A percentile compares a stretch with the other conserved stretches of the same genome.
phyloP scores from a whole-genome alignment of 768 basidiomycete species.

The Pleurotus tuoliensis region DNA sequence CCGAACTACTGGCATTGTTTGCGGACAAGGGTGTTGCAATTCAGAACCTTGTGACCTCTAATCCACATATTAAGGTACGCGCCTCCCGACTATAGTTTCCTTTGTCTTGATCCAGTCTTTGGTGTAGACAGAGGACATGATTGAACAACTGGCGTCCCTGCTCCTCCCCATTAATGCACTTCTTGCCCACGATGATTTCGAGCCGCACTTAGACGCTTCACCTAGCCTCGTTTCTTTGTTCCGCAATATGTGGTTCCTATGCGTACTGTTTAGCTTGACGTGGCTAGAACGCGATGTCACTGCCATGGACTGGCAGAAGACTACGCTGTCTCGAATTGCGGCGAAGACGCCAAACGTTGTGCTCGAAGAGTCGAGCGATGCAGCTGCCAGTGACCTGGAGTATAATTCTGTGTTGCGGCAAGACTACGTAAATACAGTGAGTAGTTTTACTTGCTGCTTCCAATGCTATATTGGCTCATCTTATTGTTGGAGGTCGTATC shows the following conservation, averaged over 20 bases:
- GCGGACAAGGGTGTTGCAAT: constrained; percentile 89
- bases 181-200: constrained; percentile 66
- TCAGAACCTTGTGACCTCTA: constrained; percentile 71
- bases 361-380: constrained; percentile 77
- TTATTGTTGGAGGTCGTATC: constrained; percentile 53
- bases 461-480: neutral
- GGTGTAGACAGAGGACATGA: constrained; percentile 76
- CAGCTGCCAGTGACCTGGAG: constrained; percentile 82
- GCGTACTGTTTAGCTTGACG: constrained; percentile 82
- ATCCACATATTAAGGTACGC: constrained; percentile 62
- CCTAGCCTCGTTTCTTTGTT: constrained; percentile 70
- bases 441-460: constrained; percentile 15
- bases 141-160: constrained; percentile 82
- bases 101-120: constrained; percentile 6
- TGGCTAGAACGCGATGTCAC: constrained; percentile 47
- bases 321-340: constrained; percentile 77
- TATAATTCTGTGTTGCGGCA: constrained; percentile 89
- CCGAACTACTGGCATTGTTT: constrained; percentile 84
- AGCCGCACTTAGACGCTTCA: constrained; percentile 50
- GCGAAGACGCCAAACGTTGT: constrained; percentile 83
- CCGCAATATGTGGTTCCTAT: constrained; percentile 93
- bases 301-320: constrained; percentile 76
- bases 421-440: constrained; percentile 75
- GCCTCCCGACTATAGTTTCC: neutral
- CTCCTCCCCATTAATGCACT: constrained; percentile 90